Base-by-base conservation (phyloP, 1,284 basidiomycete genomes). In the Dichomitus squalens region DNA sequence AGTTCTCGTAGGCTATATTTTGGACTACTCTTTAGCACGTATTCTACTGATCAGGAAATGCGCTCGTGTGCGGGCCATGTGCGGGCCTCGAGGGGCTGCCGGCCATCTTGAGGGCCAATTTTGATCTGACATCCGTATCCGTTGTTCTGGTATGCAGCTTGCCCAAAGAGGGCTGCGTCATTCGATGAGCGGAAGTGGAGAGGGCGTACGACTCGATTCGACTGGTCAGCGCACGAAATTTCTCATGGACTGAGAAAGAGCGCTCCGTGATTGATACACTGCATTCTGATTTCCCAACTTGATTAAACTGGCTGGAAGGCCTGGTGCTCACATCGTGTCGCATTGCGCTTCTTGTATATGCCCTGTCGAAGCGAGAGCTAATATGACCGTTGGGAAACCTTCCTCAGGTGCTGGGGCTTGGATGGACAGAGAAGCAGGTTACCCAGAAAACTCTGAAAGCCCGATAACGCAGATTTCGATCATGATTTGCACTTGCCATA, bases 21-120 rank as follows among this genome's bases (percentile, higher is more conserved):
- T 35, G 52, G 43, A 61, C 62, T 64, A 64, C 61, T 58, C 33
- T 33, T 55, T 46, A 64, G 62, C 59, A 64, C 62, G 59, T 64
- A 61, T 52, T 57, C 53, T 33, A 50, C 58, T 54, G 52, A 58
- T 58, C 56, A 60, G 49, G 58, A 52, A 44, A 57, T 50, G 35
- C 33, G 41, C 33, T 39, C 46, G 48, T 23, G 25, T 14, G 51
- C 38, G 35, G 53, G 51, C 39, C 57, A 63, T 60, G 57, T 58
- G 61, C 43, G 44, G 52, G 48, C 55, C 58, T 58, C 51, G 54
- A 60, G 47, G 46, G 52, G 54, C 53, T 51, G 40, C 38, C 49
- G 57, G 49, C 52, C 47, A 36, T 41, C 40, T 38, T 47, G 53
- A 11, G 38, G 31, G 58, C 58, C 38, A 53, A 38, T 35, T 52